Conservation (phyloP, 2,329 filamentous ascomycete genomes). For the Taxawa tesnikishii region DNA sequence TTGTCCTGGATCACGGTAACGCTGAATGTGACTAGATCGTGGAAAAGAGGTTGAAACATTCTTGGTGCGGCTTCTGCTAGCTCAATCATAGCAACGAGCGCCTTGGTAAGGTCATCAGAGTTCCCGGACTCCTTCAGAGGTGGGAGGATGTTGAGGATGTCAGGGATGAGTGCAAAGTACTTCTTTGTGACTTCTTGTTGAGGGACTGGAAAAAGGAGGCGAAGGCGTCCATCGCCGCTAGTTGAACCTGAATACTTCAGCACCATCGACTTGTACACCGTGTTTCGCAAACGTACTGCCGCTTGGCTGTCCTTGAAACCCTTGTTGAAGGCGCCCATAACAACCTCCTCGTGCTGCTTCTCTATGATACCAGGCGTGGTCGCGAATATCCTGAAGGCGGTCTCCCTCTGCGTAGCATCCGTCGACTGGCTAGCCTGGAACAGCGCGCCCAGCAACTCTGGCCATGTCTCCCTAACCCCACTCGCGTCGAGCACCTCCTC, state of each 20-base stretch:
- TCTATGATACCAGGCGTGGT: constrained; percentile 93
- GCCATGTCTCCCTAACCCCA: constrained; percentile 53
- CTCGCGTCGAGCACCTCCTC: constrained; percentile 31
- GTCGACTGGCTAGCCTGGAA: constrained; percentile 84
- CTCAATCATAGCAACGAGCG: constrained; percentile 82
- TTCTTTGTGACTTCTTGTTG: constrained; percentile 77
- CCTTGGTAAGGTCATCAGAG: constrained; percentile 81
- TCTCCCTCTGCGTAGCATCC: constrained; percentile 76
- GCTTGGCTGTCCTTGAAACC: constrained; percentile 86
- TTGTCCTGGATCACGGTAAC: constrained; percentile 93
- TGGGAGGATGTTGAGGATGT: constrained; percentile 86
- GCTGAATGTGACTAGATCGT: constrained; percentile 82
- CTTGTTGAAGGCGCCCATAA: constrained; percentile 75
- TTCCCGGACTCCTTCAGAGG: constrained; percentile 87
- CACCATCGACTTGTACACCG: not conserved
- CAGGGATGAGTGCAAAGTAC: constrained; percentile 76
- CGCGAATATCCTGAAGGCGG: constrained; percentile 87
- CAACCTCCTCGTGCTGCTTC: constrained; percentile 85
- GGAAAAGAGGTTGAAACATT: constrained; percentile 96
- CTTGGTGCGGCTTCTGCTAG: constrained; percentile 87
- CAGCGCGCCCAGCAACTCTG: constrained; percentile 72
- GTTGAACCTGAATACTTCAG: constrained; percentile 56
- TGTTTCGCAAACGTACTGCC: constrained; percentile 52
- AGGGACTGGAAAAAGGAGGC: constrained; percentile 90
- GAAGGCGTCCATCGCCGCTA: constrained; percentile 94